Evolutionary conservation across 495 filamentous ascomycete species (phyloP).

Genomic region (Penicillium dipodomyicola): DNA sequence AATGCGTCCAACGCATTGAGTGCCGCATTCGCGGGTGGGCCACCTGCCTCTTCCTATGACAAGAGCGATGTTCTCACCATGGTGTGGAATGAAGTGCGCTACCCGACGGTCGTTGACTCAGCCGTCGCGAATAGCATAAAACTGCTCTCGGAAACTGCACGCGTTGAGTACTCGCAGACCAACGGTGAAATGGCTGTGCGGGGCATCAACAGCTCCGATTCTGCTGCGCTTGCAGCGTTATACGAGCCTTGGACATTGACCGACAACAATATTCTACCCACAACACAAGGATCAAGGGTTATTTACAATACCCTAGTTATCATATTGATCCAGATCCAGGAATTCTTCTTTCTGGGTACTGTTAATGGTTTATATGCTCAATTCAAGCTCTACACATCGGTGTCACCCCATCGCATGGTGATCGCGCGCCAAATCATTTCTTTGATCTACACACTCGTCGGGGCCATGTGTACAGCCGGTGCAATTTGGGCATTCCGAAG

Average conservation of each 20-base stretch:
- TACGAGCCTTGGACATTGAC: slow-evolving; percentile 42
- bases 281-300: slow-evolving; percentile 46
- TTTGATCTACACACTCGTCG: slow-evolving; percentile 42
- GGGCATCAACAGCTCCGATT: slow-evolving; percentile 28
- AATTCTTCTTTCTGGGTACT: slow-evolving; percentile 53
- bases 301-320: slow-evolving; percentile 54
- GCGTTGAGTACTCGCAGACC: slow-evolving; percentile 30
- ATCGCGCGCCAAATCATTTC: slow-evolving; percentile 42
- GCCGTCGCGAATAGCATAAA: slow-evolving; percentile 28
- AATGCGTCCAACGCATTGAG: slow-evolving; percentile 39
- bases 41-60: slow-evolving; percentile 38
- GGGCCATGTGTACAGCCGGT: slow-evolving; percentile 45
- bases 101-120: slow-evolving; percentile 43
- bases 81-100: slow-evolving; percentile 54
- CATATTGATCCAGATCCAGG: slow-evolving; percentile 49
- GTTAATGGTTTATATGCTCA: slow-evolving; percentile 41
- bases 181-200: slow-evolving; percentile 33
- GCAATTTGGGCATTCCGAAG: slow-evolving; percentile 51
- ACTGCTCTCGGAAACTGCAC: slow-evolving; percentile 35
- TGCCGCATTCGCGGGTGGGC: slow-evolving; percentile 33
- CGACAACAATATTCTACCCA: slow-evolving; percentile 44
- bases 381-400: slow-evolving; percentile 42
- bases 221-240: slow-evolving; percentile 35
- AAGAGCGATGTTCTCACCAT: slow-evolving; percentile 36
- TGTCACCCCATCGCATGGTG: slow-evolving; percentile 41